Evolutionary conservation across 805 yeast genomes (phyloP).

Genomic region (Starmerella apicola): DNA sequence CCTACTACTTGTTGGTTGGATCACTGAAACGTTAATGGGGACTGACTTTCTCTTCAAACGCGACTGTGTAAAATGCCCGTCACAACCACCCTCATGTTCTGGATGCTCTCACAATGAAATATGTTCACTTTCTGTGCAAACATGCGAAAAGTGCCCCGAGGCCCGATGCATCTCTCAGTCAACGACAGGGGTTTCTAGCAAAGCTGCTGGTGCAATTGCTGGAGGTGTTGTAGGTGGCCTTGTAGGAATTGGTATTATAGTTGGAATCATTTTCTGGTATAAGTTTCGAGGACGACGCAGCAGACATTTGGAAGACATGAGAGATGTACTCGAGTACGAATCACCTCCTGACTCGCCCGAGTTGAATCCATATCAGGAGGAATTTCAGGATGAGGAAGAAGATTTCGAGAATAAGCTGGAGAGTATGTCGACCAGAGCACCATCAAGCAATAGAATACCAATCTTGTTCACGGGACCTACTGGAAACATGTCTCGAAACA

Average conservation of each 20-base stretch:
- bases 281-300: conserved; percentile 12
- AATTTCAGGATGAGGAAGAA: conserved; percentile 20
- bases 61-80: conserved; percentile 27
- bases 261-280: conserved; percentile 23
- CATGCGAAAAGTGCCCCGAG: conserved; percentile 47
- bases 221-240: conserved; percentile 65
- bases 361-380: conserved; percentile 20
- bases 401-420: conserved; percentile 5
- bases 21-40: too few relatives aligned
- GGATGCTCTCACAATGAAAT: conserved; percentile 39
- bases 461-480: conserved; percentile 29
- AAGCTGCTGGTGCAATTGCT: conserved; percentile 45
- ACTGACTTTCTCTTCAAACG: conserved; percentile 8
- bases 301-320: conserved; percentile 6
- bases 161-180: conserved; percentile 33
- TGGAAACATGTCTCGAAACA: not conserved
- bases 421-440: conserved; percentile 11
- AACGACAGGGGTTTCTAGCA: not conserved
- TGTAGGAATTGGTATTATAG: conserved; percentile 32
- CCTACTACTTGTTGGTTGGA: too few relatives aligned
- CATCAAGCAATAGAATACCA: conserved; percentile 43
- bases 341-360: conserved; percentile 17
- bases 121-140: conserved; percentile 43
- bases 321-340: conserved; percentile 1
- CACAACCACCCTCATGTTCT: conserved; percentile 38